Conservation (phyloP, 306 rosid species). For the Pyrus pyrifolia region DNA sequence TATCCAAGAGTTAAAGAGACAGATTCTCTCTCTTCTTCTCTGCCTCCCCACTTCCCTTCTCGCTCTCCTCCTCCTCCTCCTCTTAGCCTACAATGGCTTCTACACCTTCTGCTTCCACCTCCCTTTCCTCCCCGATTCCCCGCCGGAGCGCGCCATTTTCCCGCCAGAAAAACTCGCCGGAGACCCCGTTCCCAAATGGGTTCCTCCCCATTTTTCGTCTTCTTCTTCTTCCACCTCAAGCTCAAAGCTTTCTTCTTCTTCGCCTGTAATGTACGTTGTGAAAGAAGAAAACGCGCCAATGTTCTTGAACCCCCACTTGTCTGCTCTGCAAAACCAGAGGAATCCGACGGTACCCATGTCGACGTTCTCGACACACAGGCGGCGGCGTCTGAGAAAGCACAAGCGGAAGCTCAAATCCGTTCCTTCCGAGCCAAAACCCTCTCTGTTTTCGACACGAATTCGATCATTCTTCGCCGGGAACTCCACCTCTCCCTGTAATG, state of each 20-base stretch:
- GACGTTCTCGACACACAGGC: conserved; percentile 4
- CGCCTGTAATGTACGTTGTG: conserved; percentile 14
- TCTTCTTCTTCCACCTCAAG: conserved; percentile 8
- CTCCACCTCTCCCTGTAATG: conserved; percentile 32
- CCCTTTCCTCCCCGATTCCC: conserved; percentile 32
- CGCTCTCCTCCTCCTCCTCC: conserved; percentile 49
- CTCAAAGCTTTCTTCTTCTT: conserved; percentile 32
- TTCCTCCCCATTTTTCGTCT: conserved; percentile 2
- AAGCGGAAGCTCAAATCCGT: conserved; percentile 47
- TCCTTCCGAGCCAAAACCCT: conserved; percentile 10
- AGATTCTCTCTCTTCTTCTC: conserved; percentile 28
- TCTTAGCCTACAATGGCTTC: conserved; percentile 57
- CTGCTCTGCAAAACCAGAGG: conserved; percentile 16
- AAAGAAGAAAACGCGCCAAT: conserved; percentile 31
- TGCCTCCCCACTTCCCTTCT: conserved; percentile 47
- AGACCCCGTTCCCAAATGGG: conserved; percentile 15
- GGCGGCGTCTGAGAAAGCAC: conserved; percentile 27
- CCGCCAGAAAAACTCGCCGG: not conserved
- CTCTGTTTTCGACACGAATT: conserved; percentile 34
- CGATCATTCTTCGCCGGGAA: conserved; percentile 37
- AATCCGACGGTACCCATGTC: not conserved
- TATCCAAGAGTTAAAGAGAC: conserved; percentile 32
- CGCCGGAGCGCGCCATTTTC: not conserved
- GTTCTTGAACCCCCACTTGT: conserved; percentile 19
- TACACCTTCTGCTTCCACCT: conserved; percentile 35